Conservation (phyloP, 176 grass and related monocot species). For the Carex kokanica region DNA sequence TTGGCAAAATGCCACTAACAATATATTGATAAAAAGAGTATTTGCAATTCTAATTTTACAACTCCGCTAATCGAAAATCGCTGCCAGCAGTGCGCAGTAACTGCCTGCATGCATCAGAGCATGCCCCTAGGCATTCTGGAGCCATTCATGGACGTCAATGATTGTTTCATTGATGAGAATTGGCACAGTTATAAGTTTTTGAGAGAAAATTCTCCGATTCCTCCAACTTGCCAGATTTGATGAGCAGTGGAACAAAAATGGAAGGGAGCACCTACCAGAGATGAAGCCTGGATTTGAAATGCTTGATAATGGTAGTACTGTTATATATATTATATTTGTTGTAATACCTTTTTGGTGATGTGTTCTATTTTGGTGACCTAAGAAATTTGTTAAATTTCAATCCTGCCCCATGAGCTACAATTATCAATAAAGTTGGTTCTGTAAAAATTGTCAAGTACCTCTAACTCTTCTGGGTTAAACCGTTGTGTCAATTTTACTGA, state of each 20-base stretch:
- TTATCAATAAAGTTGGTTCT: not conserved
- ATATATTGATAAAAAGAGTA: too few relatives aligned
- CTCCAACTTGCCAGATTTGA: not conserved
- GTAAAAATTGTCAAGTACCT: not conserved
- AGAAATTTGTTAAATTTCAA: not conserved
- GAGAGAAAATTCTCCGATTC: too few relatives aligned
- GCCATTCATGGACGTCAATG: too few relatives aligned
- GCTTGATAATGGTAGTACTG: not conserved
- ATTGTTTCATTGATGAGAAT: too few relatives aligned
- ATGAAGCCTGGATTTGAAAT: not conserved
- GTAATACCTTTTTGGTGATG: too few relatives aligned
- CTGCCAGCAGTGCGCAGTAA: too few relatives aligned
- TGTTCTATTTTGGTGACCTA: not conserved
- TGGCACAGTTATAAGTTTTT: too few relatives aligned
- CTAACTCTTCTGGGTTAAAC: not conserved
- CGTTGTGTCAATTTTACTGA: not conserved
- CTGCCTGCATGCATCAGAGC: too few relatives aligned
- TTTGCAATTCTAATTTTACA: too few relatives aligned
- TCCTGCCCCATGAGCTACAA: not conserved
- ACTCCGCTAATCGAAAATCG: too few relatives aligned
- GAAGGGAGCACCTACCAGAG: conserved; percentile 32
- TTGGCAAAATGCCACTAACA: too few relatives aligned
- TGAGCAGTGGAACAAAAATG: conserved; percentile 59
- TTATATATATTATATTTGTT: not conserved
- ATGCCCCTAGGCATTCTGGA: too few relatives aligned